Evolutionary conservation across 2,329 filamentous ascomycete species (phyloP), one percentile per base, ranked within the genome.

Genomic region (Rhexocercosporidium sp.): DNA sequence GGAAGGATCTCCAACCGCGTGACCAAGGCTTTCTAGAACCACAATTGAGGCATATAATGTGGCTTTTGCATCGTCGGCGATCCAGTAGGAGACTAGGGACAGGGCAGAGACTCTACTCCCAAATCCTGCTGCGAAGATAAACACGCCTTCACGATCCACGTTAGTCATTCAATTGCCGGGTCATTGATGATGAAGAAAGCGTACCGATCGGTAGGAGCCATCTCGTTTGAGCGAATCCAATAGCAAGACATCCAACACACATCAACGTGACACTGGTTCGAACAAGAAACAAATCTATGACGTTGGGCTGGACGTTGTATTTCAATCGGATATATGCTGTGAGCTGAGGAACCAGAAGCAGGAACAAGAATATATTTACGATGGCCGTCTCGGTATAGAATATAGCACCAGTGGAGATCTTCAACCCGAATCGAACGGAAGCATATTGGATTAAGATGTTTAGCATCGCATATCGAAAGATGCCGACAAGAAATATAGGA

Each of bases 301-400:
- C 63, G 59, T 74, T 61, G 0, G 73, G 66, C 9, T 44, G 65
- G 12, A 73, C 56, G 11, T 66, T 57, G 29, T 71, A 72, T 46
- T 60, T 66, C n/a, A 7, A 25, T 5, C 71, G 67, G 20, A 75
- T 67, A 29, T 70, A 70, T 3, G 62, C 22, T 14, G 66, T 73
- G 2, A 67, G 12, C 31, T 65, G 69, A 14, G 75, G 75, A 4
- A 77, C 64, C 1, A 75, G 22, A 16, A 77, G 73, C 14, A 75
- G 44, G 53, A 76, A 77, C 5, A 76, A 57, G 29, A 75, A 34
- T 4, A 76, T 75, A 53, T 75, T 76, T 18, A 76, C 69, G 2
- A 73, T 44, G 7, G 75, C 75, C 1, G 75, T 76, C 51, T 76
- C 73, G 1, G 75, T 75, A 41, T 76, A 77, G 62, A 75, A 77